Evolutionary conservation across 306 rosid genomes (phyloP), one percentile per base, ranked within the genome.

Genomic region (Trifolium pratense): DNA sequence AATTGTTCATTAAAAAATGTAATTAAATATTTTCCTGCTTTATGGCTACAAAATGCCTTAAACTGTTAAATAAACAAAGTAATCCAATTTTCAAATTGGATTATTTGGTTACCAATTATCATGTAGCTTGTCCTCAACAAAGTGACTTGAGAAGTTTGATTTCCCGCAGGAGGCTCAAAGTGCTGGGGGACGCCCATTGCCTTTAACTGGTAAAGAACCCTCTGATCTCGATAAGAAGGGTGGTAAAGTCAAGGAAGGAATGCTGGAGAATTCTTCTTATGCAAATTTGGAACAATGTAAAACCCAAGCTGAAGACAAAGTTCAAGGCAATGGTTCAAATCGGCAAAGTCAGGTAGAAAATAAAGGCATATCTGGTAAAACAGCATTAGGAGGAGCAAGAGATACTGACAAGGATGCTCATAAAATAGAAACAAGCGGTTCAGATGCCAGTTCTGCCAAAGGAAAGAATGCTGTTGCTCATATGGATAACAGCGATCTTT

Each of bases 391-490:
- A 65, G 84, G 86, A 76, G 78, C 86, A 52, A 76, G 79, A 76
- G 85, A 80, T 63, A 58, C 69, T 1, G 84, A 85, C 7, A 84
- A 80, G 86, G 96, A 90, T 77, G 79, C 74, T 73, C 96, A 79
- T 77, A 89, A 84, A 76, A 87, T 89, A 79, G 98, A 93, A 81
- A 89, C 97, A 17, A 91, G 97, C 79, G 96, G 93, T 67, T 93
- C 96, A 74, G 97, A 91, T 84, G 79, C 86, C 58, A 91, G 92
- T 75, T 88, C 92, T 62, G 79, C 93, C 7, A 91, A 89, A 82
- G 91, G 83, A 45, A 89, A 89, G 79, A 81, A 84, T 76, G 82
- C 68, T 75, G 66, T 52, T 64, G 89, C 85, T 73, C 88, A 80
- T 46, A 72, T 45, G 52, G 92, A 82, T 58, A 80, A 36, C 68